phyloP scores from a whole-genome alignment of 371 early-diverging fungal genomes.

The Coemansia sp. region DNA sequence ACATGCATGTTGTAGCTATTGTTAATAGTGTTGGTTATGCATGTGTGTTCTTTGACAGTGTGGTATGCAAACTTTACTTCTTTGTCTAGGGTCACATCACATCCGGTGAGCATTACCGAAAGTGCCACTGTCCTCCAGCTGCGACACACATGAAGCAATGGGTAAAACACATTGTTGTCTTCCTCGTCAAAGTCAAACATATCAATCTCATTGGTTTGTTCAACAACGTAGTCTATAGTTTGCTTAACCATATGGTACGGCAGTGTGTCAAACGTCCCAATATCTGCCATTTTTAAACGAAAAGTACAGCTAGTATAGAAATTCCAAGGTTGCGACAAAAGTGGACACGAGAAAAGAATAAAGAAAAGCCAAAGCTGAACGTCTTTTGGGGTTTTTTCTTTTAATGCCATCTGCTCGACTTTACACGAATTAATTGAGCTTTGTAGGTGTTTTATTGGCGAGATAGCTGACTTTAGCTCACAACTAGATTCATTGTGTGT shows the following conservation, averaged over 20 bases:
- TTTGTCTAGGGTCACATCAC: background rate
- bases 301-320: background rate
- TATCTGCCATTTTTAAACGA: background rate
- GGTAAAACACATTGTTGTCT: background rate
- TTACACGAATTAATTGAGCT: no score
- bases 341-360: background rate
- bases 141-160: background rate
- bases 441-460: no score
- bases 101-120: background rate
- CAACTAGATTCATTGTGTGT: no score
- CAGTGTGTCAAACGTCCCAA: background rate
- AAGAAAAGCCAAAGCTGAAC: no score
- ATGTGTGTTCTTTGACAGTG: background rate
- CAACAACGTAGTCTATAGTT: background rate
- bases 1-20: background rate
- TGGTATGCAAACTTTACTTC: background rate
- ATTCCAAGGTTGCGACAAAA: background rate
- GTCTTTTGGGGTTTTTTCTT: no score
- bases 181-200: background rate
- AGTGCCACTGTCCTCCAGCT: background rate
- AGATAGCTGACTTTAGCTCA: no score
- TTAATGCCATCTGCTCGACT: no score
- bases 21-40: background rate
- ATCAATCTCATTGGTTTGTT: background rate
- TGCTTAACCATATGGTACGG: background rate